Conservation (phyloP, 371 early-diverging fungal species). For the Apophysomyces trapeziformis region DNA sequence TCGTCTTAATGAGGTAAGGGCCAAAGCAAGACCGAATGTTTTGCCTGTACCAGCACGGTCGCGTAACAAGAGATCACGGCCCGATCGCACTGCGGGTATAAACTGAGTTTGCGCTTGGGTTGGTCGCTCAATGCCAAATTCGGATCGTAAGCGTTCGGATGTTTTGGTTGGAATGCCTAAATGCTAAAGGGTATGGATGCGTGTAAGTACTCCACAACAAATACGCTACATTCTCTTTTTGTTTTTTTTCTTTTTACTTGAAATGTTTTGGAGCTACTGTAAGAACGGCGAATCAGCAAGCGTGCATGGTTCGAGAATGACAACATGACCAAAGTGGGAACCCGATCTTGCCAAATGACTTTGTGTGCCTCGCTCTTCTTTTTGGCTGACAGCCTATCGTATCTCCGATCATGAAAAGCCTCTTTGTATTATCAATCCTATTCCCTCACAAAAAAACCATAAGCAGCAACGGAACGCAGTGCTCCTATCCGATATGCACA, state of each 20-base stretch:
- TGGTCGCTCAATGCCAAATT: constrained; percentile 53
- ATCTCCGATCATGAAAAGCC: no score
- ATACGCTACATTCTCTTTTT: no score
- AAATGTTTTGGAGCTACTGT: background rate
- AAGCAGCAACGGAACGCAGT: no score
- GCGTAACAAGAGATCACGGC: constrained; percentile 66
- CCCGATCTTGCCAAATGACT: no score
- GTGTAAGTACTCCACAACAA: no score
- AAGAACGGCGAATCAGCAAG: background rate
- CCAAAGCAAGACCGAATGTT: constrained; percentile 68
- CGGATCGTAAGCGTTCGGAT: constrained; percentile 44
- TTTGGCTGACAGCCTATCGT: background rate
- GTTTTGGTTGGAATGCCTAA: constrained; percentile 56
- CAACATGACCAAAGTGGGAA: background rate
- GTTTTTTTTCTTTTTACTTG: background rate
- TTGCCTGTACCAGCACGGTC: constrained; percentile 86
- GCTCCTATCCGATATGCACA: no score
- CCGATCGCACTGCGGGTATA: constrained; percentile 59
- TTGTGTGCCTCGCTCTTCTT: background rate
- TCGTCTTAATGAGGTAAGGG: constrained; percentile 42
- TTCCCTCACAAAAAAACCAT: no score
- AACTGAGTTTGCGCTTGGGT: constrained; percentile 60
- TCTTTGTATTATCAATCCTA: no score
- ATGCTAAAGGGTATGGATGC: constrained; percentile 27
- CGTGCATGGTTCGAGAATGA: background rate